Conservation (phyloP, 2,329 filamentous ascomycete species). For the Colletotrichum coccodes region DNA sequence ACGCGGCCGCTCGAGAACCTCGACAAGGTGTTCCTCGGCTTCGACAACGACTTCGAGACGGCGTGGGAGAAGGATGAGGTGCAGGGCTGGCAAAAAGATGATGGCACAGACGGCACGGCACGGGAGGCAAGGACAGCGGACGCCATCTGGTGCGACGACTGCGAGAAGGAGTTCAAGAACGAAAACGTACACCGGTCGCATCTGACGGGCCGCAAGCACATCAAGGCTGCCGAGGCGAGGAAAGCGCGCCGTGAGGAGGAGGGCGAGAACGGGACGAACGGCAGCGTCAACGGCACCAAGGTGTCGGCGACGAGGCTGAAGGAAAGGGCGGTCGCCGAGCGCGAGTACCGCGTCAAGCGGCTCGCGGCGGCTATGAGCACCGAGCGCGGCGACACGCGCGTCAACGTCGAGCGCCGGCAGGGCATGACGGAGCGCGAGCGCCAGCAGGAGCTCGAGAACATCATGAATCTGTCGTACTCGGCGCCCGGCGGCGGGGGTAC, state of each 20-base stretch:
- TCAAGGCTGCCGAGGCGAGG: constrained; percentile 80
- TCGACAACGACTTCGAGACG: constrained; percentile 86
- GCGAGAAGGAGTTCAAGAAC: constrained; percentile 95
- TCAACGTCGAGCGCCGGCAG: constrained; percentile 95
- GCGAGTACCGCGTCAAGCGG: constrained; percentile 84
- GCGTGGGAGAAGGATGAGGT: constrained; percentile 85
- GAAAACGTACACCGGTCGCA: constrained; percentile 94
- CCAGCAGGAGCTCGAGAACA: constrained; percentile 89
- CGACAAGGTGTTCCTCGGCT: constrained; percentile 78
- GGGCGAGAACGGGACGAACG: constrained; percentile 41
- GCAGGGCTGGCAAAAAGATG: constrained; percentile 78
- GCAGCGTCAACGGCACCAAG: constrained; percentile 36
- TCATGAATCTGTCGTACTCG: constrained; percentile 71
- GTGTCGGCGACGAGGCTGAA: constrained; percentile 71
- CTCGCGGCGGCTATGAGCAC: constrained; percentile 85
- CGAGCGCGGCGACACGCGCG: constrained; percentile 87
- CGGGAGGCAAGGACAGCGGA: constrained; percentile 56
- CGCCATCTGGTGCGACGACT: constrained; percentile 89
- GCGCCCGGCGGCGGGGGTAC: constrained; percentile 36
- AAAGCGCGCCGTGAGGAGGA: constrained; percentile 57
- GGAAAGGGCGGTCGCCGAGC: constrained; percentile 89
- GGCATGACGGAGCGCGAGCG: constrained; percentile 98
- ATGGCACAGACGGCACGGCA: constrained; percentile 45
- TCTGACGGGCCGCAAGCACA: constrained; percentile 90
- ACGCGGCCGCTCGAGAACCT: constrained; percentile 88